These are phyloP conservation scores for Daldinia childiae DNA, from an alignment of 495 filamentous ascomycete genomes.

Conservation along the genomic window DNA sequence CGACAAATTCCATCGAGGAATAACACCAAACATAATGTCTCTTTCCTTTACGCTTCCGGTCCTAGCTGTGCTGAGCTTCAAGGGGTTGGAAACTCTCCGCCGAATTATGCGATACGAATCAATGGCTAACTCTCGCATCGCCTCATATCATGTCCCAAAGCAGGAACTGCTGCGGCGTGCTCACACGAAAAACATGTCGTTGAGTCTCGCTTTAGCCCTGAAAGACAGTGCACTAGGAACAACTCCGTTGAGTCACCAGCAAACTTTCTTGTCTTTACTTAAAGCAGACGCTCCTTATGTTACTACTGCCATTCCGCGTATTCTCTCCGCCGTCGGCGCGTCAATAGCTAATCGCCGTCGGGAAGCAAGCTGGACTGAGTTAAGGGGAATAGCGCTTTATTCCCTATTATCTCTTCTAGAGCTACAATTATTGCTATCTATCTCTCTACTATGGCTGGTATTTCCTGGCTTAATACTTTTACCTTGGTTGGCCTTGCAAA, in stretches of 20 bases:
- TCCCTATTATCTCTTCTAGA: slow-evolving; percentile 42
- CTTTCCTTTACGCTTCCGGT: not conserved
- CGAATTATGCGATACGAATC: slow-evolving; percentile 6
- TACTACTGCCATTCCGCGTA: slow-evolving; percentile 31
- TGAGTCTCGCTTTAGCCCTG: slow-evolving; percentile 35
- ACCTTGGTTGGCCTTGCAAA: slow-evolving; percentile 36
- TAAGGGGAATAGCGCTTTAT: slow-evolving; percentile 37
- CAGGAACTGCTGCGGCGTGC: not conserved
- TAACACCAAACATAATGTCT: slow-evolving; percentile 12
- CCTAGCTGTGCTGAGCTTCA: not conserved
- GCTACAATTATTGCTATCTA: slow-evolving; percentile 42
- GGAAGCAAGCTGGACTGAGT: slow-evolving; percentile 37
- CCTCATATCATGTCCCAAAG: slow-evolving; percentile 3
- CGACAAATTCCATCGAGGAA: slow-evolving; percentile 15
- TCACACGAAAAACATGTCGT: slow-evolving; percentile 6
- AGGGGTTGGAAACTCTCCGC: not conserved
- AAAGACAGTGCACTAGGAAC: slow-evolving; percentile 52
- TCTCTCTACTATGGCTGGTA: slow-evolving; percentile 43
- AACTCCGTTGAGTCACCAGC: slow-evolving; percentile 44
- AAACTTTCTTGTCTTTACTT: slow-evolving; percentile 34
- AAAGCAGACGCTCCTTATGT: slow-evolving; percentile 41
- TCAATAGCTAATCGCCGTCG: slow-evolving; percentile 10
- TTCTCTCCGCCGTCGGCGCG: slow-evolving; percentile 36
- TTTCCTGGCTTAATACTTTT: slow-evolving; percentile 46
- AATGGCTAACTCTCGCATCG: slow-evolving; percentile 14